Evolutionary conservation across 176 grass and related monocot species (phyloP).

Genomic region (Miscanthus lutarioriparius): DNA sequence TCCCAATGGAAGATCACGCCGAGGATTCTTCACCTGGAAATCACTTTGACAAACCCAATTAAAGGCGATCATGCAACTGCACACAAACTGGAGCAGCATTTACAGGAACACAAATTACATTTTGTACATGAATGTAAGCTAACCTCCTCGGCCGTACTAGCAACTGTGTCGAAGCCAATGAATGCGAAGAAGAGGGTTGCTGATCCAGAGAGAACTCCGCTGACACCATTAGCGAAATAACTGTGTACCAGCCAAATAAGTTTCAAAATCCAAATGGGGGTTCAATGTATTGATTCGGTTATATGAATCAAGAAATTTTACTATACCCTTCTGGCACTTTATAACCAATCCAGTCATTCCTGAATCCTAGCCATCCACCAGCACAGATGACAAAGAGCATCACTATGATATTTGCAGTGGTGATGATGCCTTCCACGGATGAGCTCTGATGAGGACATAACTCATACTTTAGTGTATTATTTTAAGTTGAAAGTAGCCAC

Average conservation of each 20-base stretch:
- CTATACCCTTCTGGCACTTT: slow-evolving; percentile 64
- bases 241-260: slow-evolving; percentile 44
- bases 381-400: slow-evolving; percentile 83
- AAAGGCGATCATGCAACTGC: slow-evolving; percentile 3
- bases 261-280: slow-evolving; percentile 6
- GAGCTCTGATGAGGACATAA: slow-evolving; percentile 59
- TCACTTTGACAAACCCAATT: slow-evolving; percentile 25
- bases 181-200: slow-evolving; percentile 91
- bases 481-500: background rate
- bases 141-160: slow-evolving; percentile 84
- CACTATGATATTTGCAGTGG: slow-evolving; percentile 69
- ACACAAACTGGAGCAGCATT: slow-evolving; percentile 13
- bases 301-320: slow-evolving; percentile 19
- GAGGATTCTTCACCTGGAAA: slow-evolving; percentile 91
- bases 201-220: slow-evolving; percentile 72
- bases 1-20: slow-evolving; percentile 77
- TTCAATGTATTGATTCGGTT: background rate
- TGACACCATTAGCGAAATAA: slow-evolving; percentile 77
- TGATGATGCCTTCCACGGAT: slow-evolving; percentile 77
- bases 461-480: background rate
- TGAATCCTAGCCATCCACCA: slow-evolving; percentile 88
- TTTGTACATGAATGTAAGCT: slow-evolving; percentile 23
- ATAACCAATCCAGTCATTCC: slow-evolving; percentile 80
- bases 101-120: slow-evolving; percentile 4
- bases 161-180: slow-evolving; percentile 87